Evolutionary conservation across 768 basidiomycete species (phyloP).

Genomic region (Ephemerocybe angulata): DNA sequence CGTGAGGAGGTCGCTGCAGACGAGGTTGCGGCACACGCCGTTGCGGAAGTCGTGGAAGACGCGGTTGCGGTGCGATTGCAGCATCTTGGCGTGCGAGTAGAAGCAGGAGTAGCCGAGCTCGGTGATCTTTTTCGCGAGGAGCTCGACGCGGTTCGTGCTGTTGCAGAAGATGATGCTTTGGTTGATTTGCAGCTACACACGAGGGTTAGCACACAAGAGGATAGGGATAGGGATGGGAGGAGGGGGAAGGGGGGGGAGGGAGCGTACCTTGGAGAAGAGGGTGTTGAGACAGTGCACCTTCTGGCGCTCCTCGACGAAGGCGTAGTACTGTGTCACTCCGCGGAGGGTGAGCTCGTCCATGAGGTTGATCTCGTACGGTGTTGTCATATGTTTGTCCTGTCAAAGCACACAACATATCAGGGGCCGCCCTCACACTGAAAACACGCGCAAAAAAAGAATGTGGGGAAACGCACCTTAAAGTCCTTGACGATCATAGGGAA

Average conservation of each 20-base stretch:
- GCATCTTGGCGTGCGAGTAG: constrained; percentile 99
- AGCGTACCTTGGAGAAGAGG: constrained; percentile 91
- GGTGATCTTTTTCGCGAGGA: constrained; percentile 98
- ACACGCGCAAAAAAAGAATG: too few species aligned
- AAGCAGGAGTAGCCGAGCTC: constrained; percentile 99
- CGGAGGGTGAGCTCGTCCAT: constrained; percentile 99
- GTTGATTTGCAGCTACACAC: constrained; percentile 98
- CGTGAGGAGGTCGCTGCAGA: constrained; percentile 96
- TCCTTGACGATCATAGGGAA: constrained; percentile 99
- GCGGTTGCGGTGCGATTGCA: constrained; percentile 96
- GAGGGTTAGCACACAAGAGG: too few species aligned
- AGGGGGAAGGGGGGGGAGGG: not conserved
- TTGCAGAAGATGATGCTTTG: constrained; percentile 99
- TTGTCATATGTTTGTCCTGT: constrained; percentile 94
- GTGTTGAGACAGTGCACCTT: constrained; percentile 99
- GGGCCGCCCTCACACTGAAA: not conserved
- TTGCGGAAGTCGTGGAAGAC: constrained; percentile 99
- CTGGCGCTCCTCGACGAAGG: constrained; percentile 98
- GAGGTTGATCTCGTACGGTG: constrained; percentile 96
- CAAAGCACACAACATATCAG: constrained; percentile 2
- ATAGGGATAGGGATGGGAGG: not conserved
- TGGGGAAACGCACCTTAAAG: constrained; percentile 77
- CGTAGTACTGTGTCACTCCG: constrained; percentile 99
- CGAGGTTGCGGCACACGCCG: constrained; percentile 96
- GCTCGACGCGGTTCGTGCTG: constrained; percentile 98